A percentile compares a stretch with the other conserved stretches of the same genome.
These are phyloP conservation scores for Claviceps arundinis DNA, from an alignment of 2,329 filamentous ascomycete species.

Conservation along the genomic window DNA sequence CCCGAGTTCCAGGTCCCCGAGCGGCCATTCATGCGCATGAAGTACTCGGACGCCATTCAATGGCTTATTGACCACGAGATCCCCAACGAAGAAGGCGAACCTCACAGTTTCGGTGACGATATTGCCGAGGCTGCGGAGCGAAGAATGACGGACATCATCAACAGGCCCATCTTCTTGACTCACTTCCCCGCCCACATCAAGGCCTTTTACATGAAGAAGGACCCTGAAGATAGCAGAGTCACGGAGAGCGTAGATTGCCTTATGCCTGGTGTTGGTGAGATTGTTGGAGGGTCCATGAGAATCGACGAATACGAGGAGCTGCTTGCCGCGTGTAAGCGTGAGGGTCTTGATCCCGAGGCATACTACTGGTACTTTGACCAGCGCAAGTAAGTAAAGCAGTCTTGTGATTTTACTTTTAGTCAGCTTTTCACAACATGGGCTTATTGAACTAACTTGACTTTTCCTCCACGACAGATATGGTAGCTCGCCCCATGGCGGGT, in stretches of 20 bases:
- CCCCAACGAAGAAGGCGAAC: conserved; percentile 80
- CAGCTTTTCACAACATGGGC: neutral
- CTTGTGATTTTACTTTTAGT: neutral
- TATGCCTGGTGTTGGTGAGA: conserved; percentile 93
- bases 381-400: conserved; percentile 45
- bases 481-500: conserved; percentile 81
- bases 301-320: conserved; percentile 86
- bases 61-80: conserved; percentile 89
- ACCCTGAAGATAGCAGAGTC: conserved; percentile 61
- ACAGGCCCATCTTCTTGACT: conserved; percentile 87
- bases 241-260: conserved; percentile 81
- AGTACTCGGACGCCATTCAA: conserved; percentile 83
- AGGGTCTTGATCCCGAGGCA: conserved; percentile 68
- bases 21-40: conserved; percentile 88
- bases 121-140: conserved; percentile 97
- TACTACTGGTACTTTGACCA: conserved; percentile 99
- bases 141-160: conserved; percentile 93
- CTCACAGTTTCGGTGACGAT: conserved; percentile 88
- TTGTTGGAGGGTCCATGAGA: conserved; percentile 93
- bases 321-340: conserved; percentile 73
- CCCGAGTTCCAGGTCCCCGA: conserved; percentile 71
- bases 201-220: conserved; percentile 98
- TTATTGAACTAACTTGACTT: neutral
- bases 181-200: conserved; percentile 98
- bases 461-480: conserved; percentile 43